phyloP scores from a whole-genome alignment of 768 basidiomycete species.

The Mycena sanguinolenta region DNA sequence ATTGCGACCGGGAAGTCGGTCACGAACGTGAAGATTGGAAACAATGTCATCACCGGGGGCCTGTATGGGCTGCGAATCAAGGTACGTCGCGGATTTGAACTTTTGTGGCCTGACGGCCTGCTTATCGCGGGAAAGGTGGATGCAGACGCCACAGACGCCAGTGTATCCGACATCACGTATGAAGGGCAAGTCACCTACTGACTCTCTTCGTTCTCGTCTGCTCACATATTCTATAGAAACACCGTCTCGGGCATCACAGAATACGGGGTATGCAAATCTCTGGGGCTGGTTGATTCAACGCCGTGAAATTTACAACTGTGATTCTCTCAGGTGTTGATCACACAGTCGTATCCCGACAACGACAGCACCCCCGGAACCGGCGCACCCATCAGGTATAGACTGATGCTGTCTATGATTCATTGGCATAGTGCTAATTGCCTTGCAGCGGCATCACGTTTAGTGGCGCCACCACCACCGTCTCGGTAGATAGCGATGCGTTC shows the following conservation, averaged over 20 bases:
- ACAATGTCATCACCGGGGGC: conserved; percentile 50
- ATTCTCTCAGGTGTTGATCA: conserved; percentile 48
- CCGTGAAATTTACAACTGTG: too few species aligned
- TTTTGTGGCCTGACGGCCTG: too few species aligned
- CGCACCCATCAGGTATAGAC: conserved; percentile 45
- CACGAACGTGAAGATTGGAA: conserved; percentile 52
- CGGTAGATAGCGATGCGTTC: conserved; percentile 48
- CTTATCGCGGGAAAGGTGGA: conserved; percentile 28
- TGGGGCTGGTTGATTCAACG: too few species aligned
- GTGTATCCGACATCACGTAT: conserved; percentile 27
- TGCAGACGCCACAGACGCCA: conserved; percentile 30
- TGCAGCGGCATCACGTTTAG: conserved; percentile 51
- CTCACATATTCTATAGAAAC: conserved; percentile 21
- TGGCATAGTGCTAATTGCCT: neutral
- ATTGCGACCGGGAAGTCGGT: conserved; percentile 52
- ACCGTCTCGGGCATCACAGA: conserved; percentile 32
- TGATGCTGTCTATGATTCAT: too few species aligned
- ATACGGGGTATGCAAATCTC: conserved; percentile 31
- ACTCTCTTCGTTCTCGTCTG: too few species aligned
- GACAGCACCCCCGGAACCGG: conserved; percentile 60
- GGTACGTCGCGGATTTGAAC: conserved; percentile 1
- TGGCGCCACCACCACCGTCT: conserved; percentile 47
- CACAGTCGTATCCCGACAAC: conserved; percentile 61
- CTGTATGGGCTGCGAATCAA: conserved; percentile 39
- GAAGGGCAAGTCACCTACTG: conserved; percentile 10